Evolutionary conservation across 2,329 filamentous ascomycete species (phyloP), one percentile per base, ranked within the genome.

Genomic region (Aaosphaeria arxii): DNA sequence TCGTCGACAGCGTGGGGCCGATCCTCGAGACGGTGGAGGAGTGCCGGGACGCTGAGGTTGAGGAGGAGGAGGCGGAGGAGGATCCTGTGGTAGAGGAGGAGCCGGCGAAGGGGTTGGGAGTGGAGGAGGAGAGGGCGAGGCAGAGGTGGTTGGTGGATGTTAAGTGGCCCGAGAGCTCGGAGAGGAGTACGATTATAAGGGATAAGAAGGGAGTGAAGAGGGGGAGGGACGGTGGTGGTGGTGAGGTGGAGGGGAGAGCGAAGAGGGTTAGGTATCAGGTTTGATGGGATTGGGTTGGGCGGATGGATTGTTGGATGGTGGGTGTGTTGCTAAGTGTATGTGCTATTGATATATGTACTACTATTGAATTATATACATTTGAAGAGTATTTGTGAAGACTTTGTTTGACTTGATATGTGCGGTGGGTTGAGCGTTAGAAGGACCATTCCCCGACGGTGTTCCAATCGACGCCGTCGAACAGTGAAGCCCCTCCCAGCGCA

Each of bases 371-470:
- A 24, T 24, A 24, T 24, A 24, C 17, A 24, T 24, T 24, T 11
- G 17, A 24, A 24, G 17, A 2, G 17, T 24, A 24, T 24, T 24
- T 24, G 17, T 24, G 17, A 24, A 24, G 17, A 24, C 17, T 24
- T 24, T 24, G 17, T 24, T 24, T 24, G 17, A 24, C 17, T 24
- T 24, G 17, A 24, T 24, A 24, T 24, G 17, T 24, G 17, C 17
- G 3, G 17, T 24, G 17, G 17, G 17, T 36, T 13, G 33, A 36
- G 9, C 39, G 30, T 55, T 35, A 57, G 2, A 58, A 32, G 35
- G 49, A 48, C 64, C 64, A 66, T 49, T 66, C 62, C 9, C 56
- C 60, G 30, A 64, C 42, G 2, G 57, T 51, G 4, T 56, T 58
- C 63, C 62, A 64, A 45, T 64, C 59, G 40, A 58, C 45, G 4